These are phyloP conservation scores for Solanum infundibuliforme DNA, from an alignment of 257 asterid genomes.

Conservation along the genomic window DNA sequence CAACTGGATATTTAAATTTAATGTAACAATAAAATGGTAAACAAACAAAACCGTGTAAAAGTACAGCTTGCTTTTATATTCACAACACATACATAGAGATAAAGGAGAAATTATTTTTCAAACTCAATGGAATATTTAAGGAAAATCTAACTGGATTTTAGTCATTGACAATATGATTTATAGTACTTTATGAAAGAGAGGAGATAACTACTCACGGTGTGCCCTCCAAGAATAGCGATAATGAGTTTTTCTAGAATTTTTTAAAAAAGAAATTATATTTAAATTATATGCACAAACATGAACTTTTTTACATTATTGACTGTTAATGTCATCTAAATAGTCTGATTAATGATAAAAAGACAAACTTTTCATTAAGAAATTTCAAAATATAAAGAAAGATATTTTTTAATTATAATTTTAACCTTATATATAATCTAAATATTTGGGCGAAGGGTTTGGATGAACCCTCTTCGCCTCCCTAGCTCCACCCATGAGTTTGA, in stretches of 20 bases:
- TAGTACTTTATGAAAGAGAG: background rate
- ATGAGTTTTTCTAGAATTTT: too few relatives aligned
- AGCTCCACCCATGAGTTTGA: background rate
- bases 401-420: background rate
- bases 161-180: slow-evolving; percentile 21
- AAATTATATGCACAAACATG: background rate
- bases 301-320: background rate
- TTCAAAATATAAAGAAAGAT: background rate
- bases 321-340: background rate
- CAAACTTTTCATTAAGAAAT: background rate
- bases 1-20: background rate
- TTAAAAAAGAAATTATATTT: too few relatives aligned
- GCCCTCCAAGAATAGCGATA: too few relatives aligned
- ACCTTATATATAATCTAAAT: background rate
- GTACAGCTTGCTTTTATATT: slow-evolving; percentile 14
- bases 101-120: slow-evolving; percentile 6
- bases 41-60: slow-evolving; percentile 39
- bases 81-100: background rate
- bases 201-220: background rate
- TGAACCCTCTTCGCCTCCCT: background rate
- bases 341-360: background rate
- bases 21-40: background rate
- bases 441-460: background rate
- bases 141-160: slow-evolving; percentile 26
- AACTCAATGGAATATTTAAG: background rate